Evolutionary conservation across 768 basidiomycete genomes (phyloP).

Genomic region (Phallus indusiatus): DNA sequence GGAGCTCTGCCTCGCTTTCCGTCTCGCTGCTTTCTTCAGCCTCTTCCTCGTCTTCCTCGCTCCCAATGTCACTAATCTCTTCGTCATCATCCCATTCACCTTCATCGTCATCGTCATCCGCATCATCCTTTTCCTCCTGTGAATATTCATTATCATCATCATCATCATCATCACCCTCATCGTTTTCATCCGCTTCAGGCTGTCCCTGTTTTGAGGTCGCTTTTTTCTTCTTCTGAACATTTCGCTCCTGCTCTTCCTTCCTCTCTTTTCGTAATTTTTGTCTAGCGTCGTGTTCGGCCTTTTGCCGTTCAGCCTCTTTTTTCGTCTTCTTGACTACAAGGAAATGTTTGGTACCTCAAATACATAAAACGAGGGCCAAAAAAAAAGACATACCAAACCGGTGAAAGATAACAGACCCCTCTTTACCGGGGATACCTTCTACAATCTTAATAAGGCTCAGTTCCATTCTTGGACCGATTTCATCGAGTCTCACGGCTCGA

Average conservation of each 20-base stretch:
- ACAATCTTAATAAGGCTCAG: conserved; percentile 86
- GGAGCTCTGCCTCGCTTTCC: conserved; percentile 15
- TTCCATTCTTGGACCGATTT: conserved; percentile 95
- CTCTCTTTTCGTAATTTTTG: conserved; percentile 67
- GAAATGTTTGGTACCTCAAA: conserved; percentile 1
- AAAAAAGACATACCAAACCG: conserved; percentile 62
- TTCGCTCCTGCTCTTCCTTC: conserved; percentile 83
- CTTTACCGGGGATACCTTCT: conserved; percentile 89
- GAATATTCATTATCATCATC: conserved; percentile 29
- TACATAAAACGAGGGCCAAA: background rate
- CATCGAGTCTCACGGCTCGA: conserved; percentile 85
- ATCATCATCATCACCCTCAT: conserved; percentile 28
- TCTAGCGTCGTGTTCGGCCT: conserved; percentile 68
- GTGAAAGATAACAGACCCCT: conserved; percentile 90
- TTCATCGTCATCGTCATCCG: conserved; percentile 34
- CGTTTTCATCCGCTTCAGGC: conserved; percentile 23
- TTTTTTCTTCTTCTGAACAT: conserved; percentile 81
- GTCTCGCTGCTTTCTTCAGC: conserved; percentile 13
- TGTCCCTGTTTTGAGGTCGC: conserved; percentile 25
- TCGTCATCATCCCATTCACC: conserved; percentile 31
- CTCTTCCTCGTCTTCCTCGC: conserved; percentile 25
- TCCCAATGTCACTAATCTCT: conserved; percentile 26
- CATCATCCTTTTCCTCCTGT: conserved; percentile 22
- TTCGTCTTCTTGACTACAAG: conserved; percentile 82
- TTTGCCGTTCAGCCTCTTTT: conserved; percentile 56